These are phyloP conservation scores for Raphanus sativus DNA, from an alignment of 345 rosid species.

Conservation along the genomic window DNA sequence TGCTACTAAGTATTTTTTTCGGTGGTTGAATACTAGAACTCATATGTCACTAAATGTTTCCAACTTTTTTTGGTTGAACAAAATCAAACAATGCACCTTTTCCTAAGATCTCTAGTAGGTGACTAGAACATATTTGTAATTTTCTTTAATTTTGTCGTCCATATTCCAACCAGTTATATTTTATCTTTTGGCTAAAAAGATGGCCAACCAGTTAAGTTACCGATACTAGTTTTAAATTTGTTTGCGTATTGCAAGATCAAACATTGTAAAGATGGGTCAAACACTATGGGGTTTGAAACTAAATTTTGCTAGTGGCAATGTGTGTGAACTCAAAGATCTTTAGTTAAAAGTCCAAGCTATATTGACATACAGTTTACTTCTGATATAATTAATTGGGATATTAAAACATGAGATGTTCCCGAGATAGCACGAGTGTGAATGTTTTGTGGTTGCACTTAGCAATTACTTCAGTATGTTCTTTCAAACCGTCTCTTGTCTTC, in stretches of 20 bases:
- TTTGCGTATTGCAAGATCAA: not conserved
- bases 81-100: not conserved
- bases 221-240: not conserved
- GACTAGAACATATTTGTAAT: not conserved
- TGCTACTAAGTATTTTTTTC: no score
- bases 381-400: conserved; percentile 6
- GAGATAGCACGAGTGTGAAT: conserved; percentile 35
- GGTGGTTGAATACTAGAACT: no score
- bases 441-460: conserved; percentile 39
- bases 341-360: conserved; percentile 6
- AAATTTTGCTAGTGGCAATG: conserved; percentile 17
- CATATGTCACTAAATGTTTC: no score
- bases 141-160: not conserved
- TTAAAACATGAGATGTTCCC: conserved; percentile 34
- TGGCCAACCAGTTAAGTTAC: not conserved
- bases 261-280: conserved; percentile 27
- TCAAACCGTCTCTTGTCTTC: conserved; percentile 36
- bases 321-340: conserved; percentile 27
- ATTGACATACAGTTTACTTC: conserved; percentile 10
- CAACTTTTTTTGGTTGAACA: not conserved
- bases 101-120: not conserved
- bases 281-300: conserved; percentile 21
- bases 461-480: conserved; percentile 30
- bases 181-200: no score
- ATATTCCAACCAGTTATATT: not conserved